Evolutionary conservation across 2,329 filamentous ascomycete species (phyloP).

Genomic region (Dothistroma septosporum): DNA sequence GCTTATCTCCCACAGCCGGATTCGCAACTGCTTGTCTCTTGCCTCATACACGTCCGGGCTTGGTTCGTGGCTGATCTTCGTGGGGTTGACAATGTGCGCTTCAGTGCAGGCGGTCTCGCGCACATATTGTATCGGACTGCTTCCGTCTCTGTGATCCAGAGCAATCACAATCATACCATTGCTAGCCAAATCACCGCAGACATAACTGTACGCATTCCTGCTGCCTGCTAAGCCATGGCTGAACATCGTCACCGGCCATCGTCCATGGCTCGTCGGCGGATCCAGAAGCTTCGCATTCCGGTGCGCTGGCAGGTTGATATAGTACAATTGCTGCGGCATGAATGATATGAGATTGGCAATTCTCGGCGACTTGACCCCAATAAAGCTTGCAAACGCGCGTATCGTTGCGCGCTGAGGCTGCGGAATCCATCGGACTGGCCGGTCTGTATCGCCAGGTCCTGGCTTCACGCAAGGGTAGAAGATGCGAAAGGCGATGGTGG

Average conservation of each 20-base stretch:
- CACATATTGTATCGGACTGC: constrained; percentile 68
- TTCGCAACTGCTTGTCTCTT: constrained; percentile 67
- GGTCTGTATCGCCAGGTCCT: constrained; percentile 41
- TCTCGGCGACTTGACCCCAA: constrained; percentile 54
- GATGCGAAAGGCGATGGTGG: constrained; percentile 74
- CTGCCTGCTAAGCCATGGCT: constrained; percentile 80
- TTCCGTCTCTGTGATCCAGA: constrained; percentile 79
- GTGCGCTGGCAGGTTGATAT: constrained; percentile 66
- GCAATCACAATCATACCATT: constrained; percentile 78
- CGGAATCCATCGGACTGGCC: constrained; percentile 71
- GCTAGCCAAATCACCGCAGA: constrained; percentile 72
- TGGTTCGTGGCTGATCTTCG: constrained; percentile 56
- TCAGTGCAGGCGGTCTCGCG: constrained; percentile 52
- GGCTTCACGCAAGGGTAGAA: constrained; percentile 66
- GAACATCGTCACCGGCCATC: constrained; percentile 81
- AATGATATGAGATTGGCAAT: constrained; percentile 28
- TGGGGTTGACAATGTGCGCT: constrained; percentile 42
- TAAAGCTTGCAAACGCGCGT: constrained; percentile 70
- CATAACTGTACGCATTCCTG: constrained; percentile 79
- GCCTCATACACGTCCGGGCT: constrained; percentile 58
- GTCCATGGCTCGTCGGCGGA: constrained; percentile 44
- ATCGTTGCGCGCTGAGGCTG: constrained; percentile 70
- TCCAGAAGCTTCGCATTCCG: constrained; percentile 64
- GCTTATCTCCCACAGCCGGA: constrained; percentile 75
- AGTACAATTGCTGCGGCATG: constrained; percentile 64